phyloP scores from a whole-genome alignment of 2,329 filamentous ascomycete genomes.

The Coniochaeta sp. region DNA sequence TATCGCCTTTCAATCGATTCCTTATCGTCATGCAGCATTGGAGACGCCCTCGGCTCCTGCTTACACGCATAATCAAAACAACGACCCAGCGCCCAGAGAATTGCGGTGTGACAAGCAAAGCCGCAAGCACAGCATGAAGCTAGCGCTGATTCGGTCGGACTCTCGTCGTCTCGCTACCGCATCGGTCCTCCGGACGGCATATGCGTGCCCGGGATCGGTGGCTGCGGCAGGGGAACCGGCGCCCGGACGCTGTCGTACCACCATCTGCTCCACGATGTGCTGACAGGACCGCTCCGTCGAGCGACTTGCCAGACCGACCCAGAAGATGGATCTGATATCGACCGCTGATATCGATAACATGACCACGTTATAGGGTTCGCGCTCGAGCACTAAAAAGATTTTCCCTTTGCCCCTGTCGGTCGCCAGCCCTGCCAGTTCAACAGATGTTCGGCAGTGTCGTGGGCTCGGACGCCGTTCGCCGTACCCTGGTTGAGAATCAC shows the following conservation, averaged over 20 bases:
- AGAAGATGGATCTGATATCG: too few relatives aligned
- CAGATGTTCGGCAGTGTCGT: background rate
- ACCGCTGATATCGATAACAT: background rate
- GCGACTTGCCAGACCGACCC: background rate
- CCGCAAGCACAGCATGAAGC: background rate
- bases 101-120: background rate
- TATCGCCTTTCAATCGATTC: too few relatives aligned
- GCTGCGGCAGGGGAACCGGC: too few relatives aligned
- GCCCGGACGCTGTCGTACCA: too few relatives aligned
- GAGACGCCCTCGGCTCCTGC: background rate
- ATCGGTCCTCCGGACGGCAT: too few relatives aligned
- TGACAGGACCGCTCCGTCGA: too few relatives aligned
- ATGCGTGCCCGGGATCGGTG: too few relatives aligned
- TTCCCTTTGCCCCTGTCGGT: background rate
- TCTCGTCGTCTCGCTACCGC: too few relatives aligned
- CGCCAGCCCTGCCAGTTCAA: background rate
- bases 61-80: too few relatives aligned
- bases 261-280: too few relatives aligned
- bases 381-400: slow-evolving; percentile 1
- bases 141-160: too few relatives aligned
- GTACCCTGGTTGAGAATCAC: background rate
- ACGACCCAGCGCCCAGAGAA: background rate
- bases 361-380: background rate
- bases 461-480: slow-evolving; percentile 1
- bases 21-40: too few relatives aligned